Evolutionary conservation across 2,329 filamentous ascomycete species (phyloP).

Genomic region (Pseudogymnoascus sp.): DNA sequence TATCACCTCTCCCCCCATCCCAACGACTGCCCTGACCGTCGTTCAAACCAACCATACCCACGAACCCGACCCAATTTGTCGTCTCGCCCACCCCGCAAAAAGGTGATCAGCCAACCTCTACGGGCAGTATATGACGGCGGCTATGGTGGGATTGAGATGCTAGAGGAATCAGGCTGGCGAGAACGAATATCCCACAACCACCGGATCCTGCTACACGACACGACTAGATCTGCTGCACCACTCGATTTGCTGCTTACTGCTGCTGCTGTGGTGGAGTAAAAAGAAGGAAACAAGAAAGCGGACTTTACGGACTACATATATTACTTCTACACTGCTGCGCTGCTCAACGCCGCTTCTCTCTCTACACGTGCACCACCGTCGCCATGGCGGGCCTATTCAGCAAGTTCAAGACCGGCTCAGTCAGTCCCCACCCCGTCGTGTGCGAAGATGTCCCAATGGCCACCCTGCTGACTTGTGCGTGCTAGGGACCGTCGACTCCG

Average conservation of each 20-base stretch:
- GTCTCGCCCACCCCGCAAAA: not conserved
- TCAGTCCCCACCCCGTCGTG: constrained; percentile 32
- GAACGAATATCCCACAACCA: not conserved
- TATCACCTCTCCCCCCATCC: not conserved
- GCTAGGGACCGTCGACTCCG: not conserved
- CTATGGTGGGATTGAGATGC: not conserved
- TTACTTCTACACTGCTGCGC: not conserved
- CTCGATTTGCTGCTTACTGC: not conserved
- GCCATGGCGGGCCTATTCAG: constrained; percentile 50
- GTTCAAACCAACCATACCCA: not conserved
- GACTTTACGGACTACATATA: not conserved
- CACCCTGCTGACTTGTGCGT: not conserved
- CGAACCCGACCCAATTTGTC: not conserved
- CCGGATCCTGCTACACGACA: not conserved
- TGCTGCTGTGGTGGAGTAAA: not conserved
- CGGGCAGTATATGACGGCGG: not conserved
- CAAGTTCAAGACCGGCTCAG: constrained; percentile 49
- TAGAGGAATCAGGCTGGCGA: not conserved
- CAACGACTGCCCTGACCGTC: not conserved
- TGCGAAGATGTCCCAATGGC: not conserved
- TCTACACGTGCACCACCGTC: constrained; percentile 2
- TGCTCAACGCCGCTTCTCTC: not conserved
- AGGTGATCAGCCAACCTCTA: not conserved
- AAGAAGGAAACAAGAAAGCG: not conserved
- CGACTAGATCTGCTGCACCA: not conserved